Conservation (phyloP, 805 yeast genomes). For the Ogataea zsoltii region DNA sequence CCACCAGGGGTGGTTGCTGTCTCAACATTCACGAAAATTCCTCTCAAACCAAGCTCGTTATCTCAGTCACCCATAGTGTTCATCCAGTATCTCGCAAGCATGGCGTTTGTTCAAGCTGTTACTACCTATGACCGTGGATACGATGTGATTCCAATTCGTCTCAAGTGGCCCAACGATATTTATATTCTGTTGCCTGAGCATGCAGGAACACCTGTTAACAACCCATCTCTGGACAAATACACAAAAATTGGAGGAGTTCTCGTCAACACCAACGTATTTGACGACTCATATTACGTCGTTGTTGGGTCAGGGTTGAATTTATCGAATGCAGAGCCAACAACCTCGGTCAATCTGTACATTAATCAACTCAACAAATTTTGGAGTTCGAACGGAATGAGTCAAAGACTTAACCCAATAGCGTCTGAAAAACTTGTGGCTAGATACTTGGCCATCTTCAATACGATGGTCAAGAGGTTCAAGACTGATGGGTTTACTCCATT, state of each 20-base stretch:
- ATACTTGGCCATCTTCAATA: slow-evolving; percentile 64
- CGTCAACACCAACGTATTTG: slow-evolving; percentile 72
- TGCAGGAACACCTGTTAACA: slow-evolving; percentile 32
- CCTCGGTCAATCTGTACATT: slow-evolving; percentile 77
- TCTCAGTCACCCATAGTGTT: slow-evolving; percentile 65
- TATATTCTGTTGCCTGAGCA: slow-evolving; percentile 71
- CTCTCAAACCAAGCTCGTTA: slow-evolving; percentile 37
- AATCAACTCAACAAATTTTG: slow-evolving; percentile 58
- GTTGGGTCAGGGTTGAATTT: slow-evolving; percentile 89
- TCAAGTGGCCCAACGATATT: slow-evolving; percentile 98
- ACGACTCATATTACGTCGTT: slow-evolving; percentile 62
- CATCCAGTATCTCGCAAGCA: slow-evolving; percentile 78
- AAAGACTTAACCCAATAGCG: slow-evolving; percentile 24
- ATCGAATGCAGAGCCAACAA: slow-evolving; percentile 85
- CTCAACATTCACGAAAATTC: slow-evolving; percentile 66
- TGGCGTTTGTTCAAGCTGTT: slow-evolving; percentile 82
- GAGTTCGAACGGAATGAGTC: slow-evolving; percentile 36
- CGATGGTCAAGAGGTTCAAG: slow-evolving; percentile 58
- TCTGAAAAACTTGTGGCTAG: slow-evolving; percentile 64
- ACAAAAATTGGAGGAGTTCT: slow-evolving; percentile 82
- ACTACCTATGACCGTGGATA: slow-evolving; percentile 52
- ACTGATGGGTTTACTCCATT: slow-evolving; percentile 68
- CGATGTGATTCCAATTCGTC: slow-evolving; percentile 71
- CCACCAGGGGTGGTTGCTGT: slow-evolving; percentile 90
- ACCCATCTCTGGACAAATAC: slow-evolving; percentile 49